phyloP scores from a whole-genome alignment of 2,329 filamentous ascomycete species.

The Colletotrichum sp. region DNA sequence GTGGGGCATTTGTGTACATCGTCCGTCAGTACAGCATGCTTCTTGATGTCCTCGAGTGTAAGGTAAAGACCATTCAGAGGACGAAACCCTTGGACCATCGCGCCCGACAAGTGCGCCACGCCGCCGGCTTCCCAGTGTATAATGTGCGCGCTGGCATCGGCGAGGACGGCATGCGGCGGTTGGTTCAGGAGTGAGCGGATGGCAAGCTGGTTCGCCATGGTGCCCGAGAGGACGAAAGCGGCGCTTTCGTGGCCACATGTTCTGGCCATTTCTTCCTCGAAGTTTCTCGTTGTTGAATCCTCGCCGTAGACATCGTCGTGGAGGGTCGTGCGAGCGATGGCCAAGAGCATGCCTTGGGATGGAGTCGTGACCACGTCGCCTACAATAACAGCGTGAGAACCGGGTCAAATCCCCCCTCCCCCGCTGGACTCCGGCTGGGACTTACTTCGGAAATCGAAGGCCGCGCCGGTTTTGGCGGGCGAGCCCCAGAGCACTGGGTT shows the following conservation, averaged over 20 bases:
- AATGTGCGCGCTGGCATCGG: constrained; percentile 73
- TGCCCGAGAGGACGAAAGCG: constrained; percentile 77
- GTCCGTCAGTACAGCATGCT: constrained; percentile 41
- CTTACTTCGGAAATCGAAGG: constrained; percentile 22
- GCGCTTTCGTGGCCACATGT: constrained; percentile 66
- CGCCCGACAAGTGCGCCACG: constrained; percentile 68
- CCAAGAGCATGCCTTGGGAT: constrained; percentile 72
- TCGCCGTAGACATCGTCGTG: constrained; percentile 80
- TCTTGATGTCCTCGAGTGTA: constrained; percentile 46
- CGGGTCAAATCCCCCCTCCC: not conserved
- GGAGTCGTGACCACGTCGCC: constrained; percentile 75
- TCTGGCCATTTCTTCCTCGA: constrained; percentile 70
- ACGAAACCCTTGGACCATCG: constrained; percentile 56
- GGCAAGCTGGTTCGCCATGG: constrained; percentile 83
- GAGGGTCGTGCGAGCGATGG: constrained; percentile 72
- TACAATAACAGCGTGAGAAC: constrained; percentile 28
- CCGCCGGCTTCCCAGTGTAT: constrained; percentile 62
- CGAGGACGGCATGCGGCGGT: constrained; percentile 74
- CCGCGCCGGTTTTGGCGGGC: constrained; percentile 7
- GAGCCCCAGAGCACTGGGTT: constrained; percentile 17
- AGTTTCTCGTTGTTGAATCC: constrained; percentile 70
- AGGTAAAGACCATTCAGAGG: constrained; percentile 43
- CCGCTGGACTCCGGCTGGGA: not conserved
- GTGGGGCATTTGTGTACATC: constrained; percentile 48
- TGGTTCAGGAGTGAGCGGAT: constrained; percentile 72